These are phyloP conservation scores for Moesziomyces antarcticus DNA, from an alignment of 1,284 basidiomycete species.

Conservation along the genomic window DNA sequence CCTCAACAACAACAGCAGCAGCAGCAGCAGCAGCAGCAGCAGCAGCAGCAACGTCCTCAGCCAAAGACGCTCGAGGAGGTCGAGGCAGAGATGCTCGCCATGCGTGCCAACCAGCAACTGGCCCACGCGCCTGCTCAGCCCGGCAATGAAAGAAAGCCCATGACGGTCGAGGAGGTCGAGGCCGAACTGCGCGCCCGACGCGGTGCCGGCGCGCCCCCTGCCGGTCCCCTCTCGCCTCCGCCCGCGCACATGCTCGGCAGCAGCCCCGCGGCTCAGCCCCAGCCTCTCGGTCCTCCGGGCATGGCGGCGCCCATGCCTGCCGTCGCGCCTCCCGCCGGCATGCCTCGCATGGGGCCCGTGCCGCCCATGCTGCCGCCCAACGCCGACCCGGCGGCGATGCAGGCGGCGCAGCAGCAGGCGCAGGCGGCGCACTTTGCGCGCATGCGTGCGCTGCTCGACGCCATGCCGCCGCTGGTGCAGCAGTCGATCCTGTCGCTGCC, in stretches of 20 bases:
- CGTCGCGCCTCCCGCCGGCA: conserved; percentile 14
- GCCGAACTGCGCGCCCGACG: conserved; percentile 74
- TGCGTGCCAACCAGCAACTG: conserved; percentile 30
- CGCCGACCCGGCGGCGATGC: conserved; percentile 38
- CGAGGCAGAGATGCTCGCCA: conserved; percentile 68
- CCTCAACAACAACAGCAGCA: conserved; percentile 18
- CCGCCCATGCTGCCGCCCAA: conserved; percentile 18
- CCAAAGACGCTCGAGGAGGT: conserved; percentile 68
- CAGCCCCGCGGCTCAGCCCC: neutral
- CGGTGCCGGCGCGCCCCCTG: conserved; percentile 6
- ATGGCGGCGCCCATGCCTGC: conserved; percentile 24
- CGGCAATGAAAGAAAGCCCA: conserved; percentile 69
- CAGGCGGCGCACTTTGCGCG: conserved; percentile 60
- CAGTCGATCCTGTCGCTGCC: conserved; percentile 59
- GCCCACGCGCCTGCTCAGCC: conserved; percentile 31
- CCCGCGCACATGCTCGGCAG: conserved; percentile 5
- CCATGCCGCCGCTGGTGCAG: conserved; percentile 60
- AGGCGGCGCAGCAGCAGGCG: conserved; percentile 40
- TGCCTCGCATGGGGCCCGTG: conserved; percentile 26
- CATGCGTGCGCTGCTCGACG: conserved; percentile 61
- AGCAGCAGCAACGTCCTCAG: conserved; percentile 40
- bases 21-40: conserved; percentile 19
- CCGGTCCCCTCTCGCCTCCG: conserved; percentile 9
- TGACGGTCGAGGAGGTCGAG: conserved; percentile 92
- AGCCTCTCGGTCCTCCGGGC: conserved; percentile 15